Conservation (phyloP, 257 asterid genomes). For the Ehretia macrophylla region DNA sequence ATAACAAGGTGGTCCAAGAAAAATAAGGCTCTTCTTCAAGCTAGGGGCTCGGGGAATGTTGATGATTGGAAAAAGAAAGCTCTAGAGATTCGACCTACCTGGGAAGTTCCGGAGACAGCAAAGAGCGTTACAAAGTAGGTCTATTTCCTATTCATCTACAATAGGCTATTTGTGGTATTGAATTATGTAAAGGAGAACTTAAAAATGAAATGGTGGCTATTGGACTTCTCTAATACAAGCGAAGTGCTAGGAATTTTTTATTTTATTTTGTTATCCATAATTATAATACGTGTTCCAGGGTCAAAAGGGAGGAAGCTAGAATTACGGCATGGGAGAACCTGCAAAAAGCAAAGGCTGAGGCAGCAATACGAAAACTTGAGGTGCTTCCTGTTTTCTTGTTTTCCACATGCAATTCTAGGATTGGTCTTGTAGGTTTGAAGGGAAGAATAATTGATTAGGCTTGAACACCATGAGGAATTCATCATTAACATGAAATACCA, state of each 20-base stretch:
- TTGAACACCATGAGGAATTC: too few species aligned
- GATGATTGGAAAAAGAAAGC: conserved; percentile 72
- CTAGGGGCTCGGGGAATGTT: conserved; percentile 42
- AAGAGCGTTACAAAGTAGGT: conserved; percentile 62
- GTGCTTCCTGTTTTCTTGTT: conserved; percentile 20
- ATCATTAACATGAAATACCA: too few species aligned
- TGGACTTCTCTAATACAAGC: too few species aligned
- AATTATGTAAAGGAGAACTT: too few species aligned
- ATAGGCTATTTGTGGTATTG: neutral
- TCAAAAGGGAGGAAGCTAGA: conserved; percentile 68
- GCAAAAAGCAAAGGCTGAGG: conserved; percentile 92
- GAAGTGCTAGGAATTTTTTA: too few species aligned
- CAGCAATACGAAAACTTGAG: conserved; percentile 75
- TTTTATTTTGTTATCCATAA: neutral
- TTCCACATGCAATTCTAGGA: conserved; percentile 2
- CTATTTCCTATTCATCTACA: neutral
- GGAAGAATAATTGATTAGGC: too few species aligned
- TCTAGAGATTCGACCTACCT: conserved; percentile 42
- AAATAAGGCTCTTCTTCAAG: conserved; percentile 33
- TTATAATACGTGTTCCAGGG: conserved; percentile 26
- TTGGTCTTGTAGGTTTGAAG: neutral
- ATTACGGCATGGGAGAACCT: conserved; percentile 84
- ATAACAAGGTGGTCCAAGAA: conserved; percentile 91
- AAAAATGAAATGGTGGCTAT: neutral
- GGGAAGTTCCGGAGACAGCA: conserved; percentile 68